Evolutionary conservation across 2,329 filamentous ascomycete genomes (phyloP).

Genomic region (Neocucurbitaria cava): DNA sequence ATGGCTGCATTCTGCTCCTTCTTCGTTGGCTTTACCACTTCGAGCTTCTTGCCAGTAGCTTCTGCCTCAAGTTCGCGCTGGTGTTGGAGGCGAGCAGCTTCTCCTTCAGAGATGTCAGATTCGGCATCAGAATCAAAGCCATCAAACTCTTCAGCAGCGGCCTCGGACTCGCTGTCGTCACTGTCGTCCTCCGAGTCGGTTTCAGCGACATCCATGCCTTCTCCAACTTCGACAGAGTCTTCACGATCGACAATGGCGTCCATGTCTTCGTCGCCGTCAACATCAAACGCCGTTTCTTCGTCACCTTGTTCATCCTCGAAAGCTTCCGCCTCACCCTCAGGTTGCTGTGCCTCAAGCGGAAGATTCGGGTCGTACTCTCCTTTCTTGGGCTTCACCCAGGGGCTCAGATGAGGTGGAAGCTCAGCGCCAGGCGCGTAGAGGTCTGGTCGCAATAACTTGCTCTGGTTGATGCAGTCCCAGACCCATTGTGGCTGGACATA

Average conservation of each 20-base stretch:
- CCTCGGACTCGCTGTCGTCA: conserved; percentile 53
- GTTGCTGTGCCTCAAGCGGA: conserved; percentile 84
- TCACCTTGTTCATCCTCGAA: conserved; percentile 63
- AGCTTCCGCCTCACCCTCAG: conserved; percentile 81
- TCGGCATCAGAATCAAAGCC: conserved; percentile 59
- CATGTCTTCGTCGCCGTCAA: conserved; percentile 43
- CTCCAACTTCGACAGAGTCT: conserved; percentile 55
- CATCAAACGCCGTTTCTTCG: conserved; percentile 50
- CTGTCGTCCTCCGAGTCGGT: conserved; percentile 56
- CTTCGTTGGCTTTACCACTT: conserved; percentile 45
- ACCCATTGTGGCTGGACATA: conserved; percentile 99
- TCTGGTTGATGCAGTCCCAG: conserved; percentile 95
- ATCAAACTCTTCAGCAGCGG: conserved; percentile 49
- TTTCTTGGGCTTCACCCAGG: conserved; percentile 87
- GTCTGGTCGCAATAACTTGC: conserved; percentile 84
- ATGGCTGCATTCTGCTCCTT: conserved; percentile 70
- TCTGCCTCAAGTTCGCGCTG: conserved; percentile 94
- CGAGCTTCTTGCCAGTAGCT: conserved; percentile 70
- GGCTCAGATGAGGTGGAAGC: conserved; percentile 92
- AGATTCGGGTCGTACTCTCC: conserved; percentile 92
- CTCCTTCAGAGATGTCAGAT: conserved; percentile 60
- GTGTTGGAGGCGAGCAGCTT: conserved; percentile 70
- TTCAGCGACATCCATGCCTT: conserved; percentile 56
- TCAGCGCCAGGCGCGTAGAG: conserved; percentile 88
- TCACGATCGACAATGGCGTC: conserved; percentile 47